phyloP scores from a whole-genome alignment of 106 monocot genomes.

The Allium fistulosum region DNA sequence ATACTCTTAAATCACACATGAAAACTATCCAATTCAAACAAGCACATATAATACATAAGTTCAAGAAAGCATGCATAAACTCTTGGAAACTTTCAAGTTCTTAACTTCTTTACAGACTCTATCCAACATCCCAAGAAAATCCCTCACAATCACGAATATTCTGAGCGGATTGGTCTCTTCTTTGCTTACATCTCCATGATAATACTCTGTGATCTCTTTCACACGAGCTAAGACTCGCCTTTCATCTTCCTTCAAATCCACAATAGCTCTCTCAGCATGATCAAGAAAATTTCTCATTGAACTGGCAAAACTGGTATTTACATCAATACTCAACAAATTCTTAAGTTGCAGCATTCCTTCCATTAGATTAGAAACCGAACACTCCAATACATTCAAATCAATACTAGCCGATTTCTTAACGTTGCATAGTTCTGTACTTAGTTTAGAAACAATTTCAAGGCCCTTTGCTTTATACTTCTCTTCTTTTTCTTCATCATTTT shows the following conservation, averaged over 20 bases:
- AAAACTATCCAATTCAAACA: no score
- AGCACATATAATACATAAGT: no score
- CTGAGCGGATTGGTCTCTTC: slow-evolving; percentile 64
- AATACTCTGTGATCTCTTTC: slow-evolving; percentile 74
- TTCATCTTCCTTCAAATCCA: slow-evolving; percentile 41
- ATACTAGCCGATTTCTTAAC: slow-evolving; percentile 76
- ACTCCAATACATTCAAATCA: slow-evolving; percentile 53
- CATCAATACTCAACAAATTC: slow-evolving; percentile 26
- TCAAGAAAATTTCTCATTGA: slow-evolving; percentile 35
- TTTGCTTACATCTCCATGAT: slow-evolving; percentile 65
- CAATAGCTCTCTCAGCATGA: slow-evolving; percentile 31
- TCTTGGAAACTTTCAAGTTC: slow-evolving; percentile 13
- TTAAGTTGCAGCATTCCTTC: slow-evolving; percentile 45
- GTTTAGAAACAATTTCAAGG: slow-evolving; percentile 55
- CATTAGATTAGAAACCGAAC: slow-evolving; percentile 57
- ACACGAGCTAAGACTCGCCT: slow-evolving; percentile 43
- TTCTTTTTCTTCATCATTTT: slow-evolving; percentile 27
- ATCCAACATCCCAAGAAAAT: slow-evolving; percentile 65
- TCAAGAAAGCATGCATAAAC: no score
- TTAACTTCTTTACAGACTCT: slow-evolving; percentile 49
- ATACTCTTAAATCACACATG: no score
- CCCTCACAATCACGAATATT: slow-evolving; percentile 71
- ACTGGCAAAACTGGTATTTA: slow-evolving; percentile 25
- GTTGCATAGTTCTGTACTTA: slow-evolving; percentile 67
- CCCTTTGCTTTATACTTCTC: slow-evolving; percentile 24